Conservation (phyloP, 768 basidiomycete genomes). For the Rhodotorula toruloides region DNA sequence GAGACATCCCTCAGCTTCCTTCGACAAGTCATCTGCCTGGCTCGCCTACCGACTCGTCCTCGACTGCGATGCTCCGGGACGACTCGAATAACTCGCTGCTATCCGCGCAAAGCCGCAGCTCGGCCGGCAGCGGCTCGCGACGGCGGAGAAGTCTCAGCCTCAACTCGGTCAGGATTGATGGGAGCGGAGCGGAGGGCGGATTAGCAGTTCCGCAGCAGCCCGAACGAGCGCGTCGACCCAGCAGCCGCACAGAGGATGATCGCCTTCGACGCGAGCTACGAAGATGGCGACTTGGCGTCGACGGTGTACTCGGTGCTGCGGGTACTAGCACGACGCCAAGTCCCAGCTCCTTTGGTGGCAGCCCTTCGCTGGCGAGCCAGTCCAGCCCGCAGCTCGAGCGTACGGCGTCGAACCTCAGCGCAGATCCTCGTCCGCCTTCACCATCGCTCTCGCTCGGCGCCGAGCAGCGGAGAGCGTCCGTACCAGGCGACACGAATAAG, state of each 20-base stretch:
- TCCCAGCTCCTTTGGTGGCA: not conserved
- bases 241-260: slow-evolving; percentile 15
- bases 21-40: not conserved
- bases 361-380: not conserved
- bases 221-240: not conserved
- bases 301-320: slow-evolving; percentile 20
- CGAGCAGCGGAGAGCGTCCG: not conserved
- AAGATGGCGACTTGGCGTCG: slow-evolving; percentile 31
- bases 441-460: too few relatives aligned
- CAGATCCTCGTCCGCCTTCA: not conserved
- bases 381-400: not conserved
- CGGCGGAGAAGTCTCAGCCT: slow-evolving; percentile 10
- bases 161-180: not conserved
- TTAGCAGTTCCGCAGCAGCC: not conserved
- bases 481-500: too few relatives aligned
- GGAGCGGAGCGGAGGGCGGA: not conserved
- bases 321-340: not conserved
- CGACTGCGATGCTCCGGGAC: not conserved
- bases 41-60: not conserved
- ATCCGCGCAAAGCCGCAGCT: not conserved
- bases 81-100: not conserved
- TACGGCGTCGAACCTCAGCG: not conserved
- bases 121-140: not conserved
- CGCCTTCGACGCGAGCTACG: slow-evolving; percentile 18
- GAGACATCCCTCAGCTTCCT: not conserved